Base-by-base conservation (phyloP, 345 rosid species). In the Lepidium africanum region DNA sequence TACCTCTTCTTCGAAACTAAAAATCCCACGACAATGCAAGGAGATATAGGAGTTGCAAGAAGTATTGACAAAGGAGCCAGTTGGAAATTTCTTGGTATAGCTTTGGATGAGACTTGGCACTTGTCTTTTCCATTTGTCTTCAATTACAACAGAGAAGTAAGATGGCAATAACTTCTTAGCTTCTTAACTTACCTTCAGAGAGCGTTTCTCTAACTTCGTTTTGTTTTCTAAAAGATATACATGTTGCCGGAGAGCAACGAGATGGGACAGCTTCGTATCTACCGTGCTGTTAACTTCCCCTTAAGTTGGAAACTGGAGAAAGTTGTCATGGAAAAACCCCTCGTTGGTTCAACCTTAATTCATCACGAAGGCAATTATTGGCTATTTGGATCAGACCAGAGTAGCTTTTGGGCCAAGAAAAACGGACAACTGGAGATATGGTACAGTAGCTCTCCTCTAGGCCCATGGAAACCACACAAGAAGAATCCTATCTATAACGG, bases 51-150 rank as follows among this genome's bases (percentile, higher is more conserved):
- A 58, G 96, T 87, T 39, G 90, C 99, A 23, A 79, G 78, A 61
- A 94, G 99, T 75, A 55, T 64, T 1, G 96, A 94, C 43, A 83
- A 84, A 50, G 96, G 99, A 73, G 97, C 92, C 9, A 86, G 96
- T 3, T 94, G 99, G 99, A 77, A 87, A 63, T 90, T 86, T 67
- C 76, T 94, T 76, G 99, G 99, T 32, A 76, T 87, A 54, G 97
- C 91, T 48, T 76, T 94, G 80, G 96, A 94, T 63, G 99, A 94
- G 80, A 82, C 87, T 37, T 91, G 99, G 97, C 99, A 94, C 64
- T 86, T 91, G 69, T 94, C 99, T 11, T 94, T 70, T 73, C 99
- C 99, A 2, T 94, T 86, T 42, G 87, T 94, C 19, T 94, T 94
- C 65, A 69, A 82, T 65, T 83, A 86, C 78, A 84, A 72, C 30